Base-by-base conservation (phyloP, 176 grass and related monocot species). In the Oryza brachyantha region DNA sequence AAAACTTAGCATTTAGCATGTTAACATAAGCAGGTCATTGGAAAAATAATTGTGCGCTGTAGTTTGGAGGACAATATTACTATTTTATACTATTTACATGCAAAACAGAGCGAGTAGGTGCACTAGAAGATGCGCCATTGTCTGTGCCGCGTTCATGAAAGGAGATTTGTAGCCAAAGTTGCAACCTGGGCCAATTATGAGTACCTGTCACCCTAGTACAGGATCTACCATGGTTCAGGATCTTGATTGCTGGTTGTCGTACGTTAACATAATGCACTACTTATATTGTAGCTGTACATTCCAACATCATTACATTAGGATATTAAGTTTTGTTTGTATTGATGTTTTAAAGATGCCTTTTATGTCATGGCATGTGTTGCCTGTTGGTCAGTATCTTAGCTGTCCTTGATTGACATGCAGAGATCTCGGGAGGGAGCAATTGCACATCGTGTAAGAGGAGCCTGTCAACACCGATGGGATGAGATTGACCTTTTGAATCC, bases 401-500 rank as follows among this genome's bases (percentile, higher is more conserved):
- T 52, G 37, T 74, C 12, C 43, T 81, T 66, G 73, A 34, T 71
- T 94, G 61, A 35, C 77, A 72, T 86, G 74, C 79, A 98, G 92
- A 88, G 85, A 88, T 85, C 78, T 58, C 65, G 21, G 72, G 90
- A 89, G 84, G 87, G 84, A 83, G 87, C 92, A 65, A 87, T 93
- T 68, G 80, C 92, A 36, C 96, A 98, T 57, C 81, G 70, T 78
- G 81, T 94, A 58, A 92, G 81, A 61, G 96, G 96, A 37, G 66
- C 22, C 59, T 84, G 85, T 86, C 84, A 92, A 75, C 92, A 98
- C 70, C 61, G 60, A 41, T 77, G 90, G 78, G 74, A 94, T 61
- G 90, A 88, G 86, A 84, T 94, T 78, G 77, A 89, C 71, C 85
- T 50, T 76, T 75, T 94, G 79, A 98, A 98, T 92, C 84, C 81